A percentile compares a stretch with the other conserved stretches of the same genome.
phyloP scores from a whole-genome alignment of 306 rosid genomes.

The Trichosanthes cucumerina region DNA sequence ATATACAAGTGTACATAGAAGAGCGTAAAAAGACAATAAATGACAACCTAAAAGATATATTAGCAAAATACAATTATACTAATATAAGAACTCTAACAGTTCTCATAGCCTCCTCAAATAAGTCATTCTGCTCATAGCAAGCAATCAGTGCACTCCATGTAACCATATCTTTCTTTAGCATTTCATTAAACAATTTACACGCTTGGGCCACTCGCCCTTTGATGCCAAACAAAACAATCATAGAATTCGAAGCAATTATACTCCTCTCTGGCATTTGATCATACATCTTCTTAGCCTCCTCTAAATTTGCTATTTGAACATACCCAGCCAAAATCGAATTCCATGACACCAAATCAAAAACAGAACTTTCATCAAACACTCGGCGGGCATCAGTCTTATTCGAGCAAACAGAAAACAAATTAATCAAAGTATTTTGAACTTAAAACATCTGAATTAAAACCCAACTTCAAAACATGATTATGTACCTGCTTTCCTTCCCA shows the following conservation, averaged over 20 bases:
- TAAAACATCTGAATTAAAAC: conserved; percentile 50
- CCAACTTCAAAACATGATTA: conserved; percentile 38
- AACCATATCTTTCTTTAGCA: conserved; percentile 54
- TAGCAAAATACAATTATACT: too few species aligned
- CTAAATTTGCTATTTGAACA: conserved; percentile 35
- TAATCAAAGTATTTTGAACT: conserved; percentile 62
- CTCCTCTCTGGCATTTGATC: conserved; percentile 45
- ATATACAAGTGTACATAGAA: too few species aligned
- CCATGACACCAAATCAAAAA: conserved; percentile 63
- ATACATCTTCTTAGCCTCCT: conserved; percentile 35
- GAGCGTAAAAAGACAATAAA: too few species aligned
- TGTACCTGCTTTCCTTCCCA: conserved; percentile 53
- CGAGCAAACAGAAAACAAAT: conserved; percentile 51
- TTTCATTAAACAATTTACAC: conserved; percentile 28
- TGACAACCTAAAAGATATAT: too few species aligned
- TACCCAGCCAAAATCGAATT: conserved; percentile 68
- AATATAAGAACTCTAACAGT: too few species aligned
- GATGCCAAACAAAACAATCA: conserved; percentile 56
- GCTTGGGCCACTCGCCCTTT: conserved; percentile 42
- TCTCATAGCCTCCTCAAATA: conserved; percentile 47
- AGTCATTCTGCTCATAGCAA: conserved; percentile 56
- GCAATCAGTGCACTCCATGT: conserved; percentile 78
- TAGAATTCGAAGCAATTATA: conserved; percentile 67
- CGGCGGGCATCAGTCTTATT: conserved; percentile 41
- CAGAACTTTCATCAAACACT: conserved; percentile 62